Evolutionary conservation across 176 grass and related monocot species (phyloP), one percentile per base, ranked within the genome.

Genomic region (Oryza australiensis): DNA sequence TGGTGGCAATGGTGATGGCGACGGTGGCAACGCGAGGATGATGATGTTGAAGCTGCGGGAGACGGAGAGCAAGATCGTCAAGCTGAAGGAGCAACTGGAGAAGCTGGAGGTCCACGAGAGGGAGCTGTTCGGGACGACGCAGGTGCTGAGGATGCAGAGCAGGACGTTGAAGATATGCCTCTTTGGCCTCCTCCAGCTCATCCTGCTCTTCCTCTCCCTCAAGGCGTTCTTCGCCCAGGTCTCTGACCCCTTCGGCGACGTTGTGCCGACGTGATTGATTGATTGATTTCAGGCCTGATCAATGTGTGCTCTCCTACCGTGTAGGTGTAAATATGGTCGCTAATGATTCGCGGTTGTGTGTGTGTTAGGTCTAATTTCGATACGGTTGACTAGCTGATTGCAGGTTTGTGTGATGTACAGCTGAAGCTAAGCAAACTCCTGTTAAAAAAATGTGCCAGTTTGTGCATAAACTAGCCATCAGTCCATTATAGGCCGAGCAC

Each of bases 231-330:
- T 91, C 28, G 2, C 22, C 8, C 79, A 64, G 27, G 23, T 80
- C 10, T 64, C 85, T 2, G 78, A 26, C 14, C 40, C 85, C 11
- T 89, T 80, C 4, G 65, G 4, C 3, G 92, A 85, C 1, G 14
- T 89, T 62, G 83, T 89, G 3, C 89, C 92, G 5, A 94, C 92
- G 38, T 94, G 75, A 87, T 79, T 75, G 26, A n/a, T n/a, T n/a
- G 55, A 3, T 40, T 35, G 70, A 24, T 81, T 75, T 68, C 49
- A 51, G 18, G 5, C 4, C 16, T 53, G 12, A 53, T 55, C 4
- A 18, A 4, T 51, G 48, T 20, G 48, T 51, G n/a, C n/a, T 51
- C 5, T 16, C 12, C 20, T 51, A 14, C n/a, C n/a, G 7, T 10
- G 46, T 5, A n/a, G n/a, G 14, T 55, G 51, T 55, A 55, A 55